A percentile compares a stretch with the other conserved stretches of the same genome.
Conservation (phyloP, 257 asterid species). For the Cinchona pubescens region DNA sequence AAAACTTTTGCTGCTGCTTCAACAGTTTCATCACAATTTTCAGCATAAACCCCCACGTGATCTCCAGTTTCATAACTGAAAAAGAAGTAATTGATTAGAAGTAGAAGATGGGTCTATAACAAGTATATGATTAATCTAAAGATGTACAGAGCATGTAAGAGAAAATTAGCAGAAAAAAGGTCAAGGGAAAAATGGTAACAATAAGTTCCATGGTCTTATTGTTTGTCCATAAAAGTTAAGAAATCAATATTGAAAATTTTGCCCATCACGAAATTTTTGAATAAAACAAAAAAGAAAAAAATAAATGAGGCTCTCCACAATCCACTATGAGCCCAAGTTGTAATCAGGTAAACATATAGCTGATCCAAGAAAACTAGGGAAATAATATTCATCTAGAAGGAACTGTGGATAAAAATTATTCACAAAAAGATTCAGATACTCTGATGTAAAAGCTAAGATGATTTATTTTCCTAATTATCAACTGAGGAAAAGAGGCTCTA, state of each 20-base stretch:
- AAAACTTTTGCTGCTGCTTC: conserved; percentile 63
- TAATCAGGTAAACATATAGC: neutral
- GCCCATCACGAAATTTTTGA: neutral
- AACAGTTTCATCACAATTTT: conserved; percentile 57
- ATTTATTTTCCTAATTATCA: neutral
- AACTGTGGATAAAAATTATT: neutral
- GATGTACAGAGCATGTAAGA: neutral
- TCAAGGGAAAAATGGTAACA: neutral
- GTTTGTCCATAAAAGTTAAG: neutral
- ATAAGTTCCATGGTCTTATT: neutral
- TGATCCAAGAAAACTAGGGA: neutral
- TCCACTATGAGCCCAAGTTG: neutral
- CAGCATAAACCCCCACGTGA: conserved; percentile 73
- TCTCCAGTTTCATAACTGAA: conserved; percentile 78
- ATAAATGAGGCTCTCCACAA: neutral
- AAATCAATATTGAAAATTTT: neutral
- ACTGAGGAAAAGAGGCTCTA: neutral
- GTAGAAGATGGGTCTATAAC: conserved; percentile 6
- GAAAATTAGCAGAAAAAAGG: neutral
- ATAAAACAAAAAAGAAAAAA: neutral
- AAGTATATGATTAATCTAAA: neutral
- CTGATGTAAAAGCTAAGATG: neutral
- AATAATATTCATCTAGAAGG: neutral
- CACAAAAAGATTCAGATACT: neutral
- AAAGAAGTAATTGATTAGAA: conserved; percentile 7